Conservation (phyloP, 768 basidiomycete species). For the Mycena epipterygia region DNA sequence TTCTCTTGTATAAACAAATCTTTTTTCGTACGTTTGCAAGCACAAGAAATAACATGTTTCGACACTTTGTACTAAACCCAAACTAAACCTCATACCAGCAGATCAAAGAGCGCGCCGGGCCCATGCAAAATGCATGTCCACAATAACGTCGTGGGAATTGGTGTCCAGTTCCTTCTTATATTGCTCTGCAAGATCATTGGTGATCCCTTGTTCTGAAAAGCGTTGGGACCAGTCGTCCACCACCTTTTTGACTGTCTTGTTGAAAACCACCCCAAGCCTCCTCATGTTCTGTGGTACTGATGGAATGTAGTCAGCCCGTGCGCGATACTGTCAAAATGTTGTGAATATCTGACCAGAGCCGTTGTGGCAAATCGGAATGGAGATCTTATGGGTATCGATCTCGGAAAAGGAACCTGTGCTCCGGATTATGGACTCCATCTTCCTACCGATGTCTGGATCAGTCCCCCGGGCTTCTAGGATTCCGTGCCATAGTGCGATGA, state of each 20-base stretch:
- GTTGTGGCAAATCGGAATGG: neutral
- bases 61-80: too few relatives aligned
- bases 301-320: neutral
- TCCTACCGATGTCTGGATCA: neutral
- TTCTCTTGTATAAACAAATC: too few relatives aligned
- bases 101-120: neutral
- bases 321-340: neutral
- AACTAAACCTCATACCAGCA: too few relatives aligned
- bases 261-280: neutral
- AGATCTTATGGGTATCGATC: neutral
- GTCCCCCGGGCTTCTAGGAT: slow-evolving; percentile 3
- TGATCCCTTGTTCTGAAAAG: slow-evolving; percentile 12
- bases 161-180: neutral
- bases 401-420: neutral
- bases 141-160: neutral
- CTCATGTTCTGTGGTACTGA: neutral
- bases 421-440: slow-evolving; percentile 8
- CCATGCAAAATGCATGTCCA: slow-evolving; percentile 6
- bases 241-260: neutral
- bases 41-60: too few relatives aligned
- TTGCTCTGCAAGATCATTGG: slow-evolving; percentile 8
- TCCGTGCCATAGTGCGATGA: neutral
- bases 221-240: slow-evolving; percentile 1
- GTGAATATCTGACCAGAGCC: neutral
- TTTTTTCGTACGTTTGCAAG: too few relatives aligned